Percentiles rank a stretch among this genome's conserved stretches.
These are phyloP conservation scores for Flagelloscypha sp. DNA, from an alignment of 768 basidiomycete genomes.

Conservation along the genomic window DNA sequence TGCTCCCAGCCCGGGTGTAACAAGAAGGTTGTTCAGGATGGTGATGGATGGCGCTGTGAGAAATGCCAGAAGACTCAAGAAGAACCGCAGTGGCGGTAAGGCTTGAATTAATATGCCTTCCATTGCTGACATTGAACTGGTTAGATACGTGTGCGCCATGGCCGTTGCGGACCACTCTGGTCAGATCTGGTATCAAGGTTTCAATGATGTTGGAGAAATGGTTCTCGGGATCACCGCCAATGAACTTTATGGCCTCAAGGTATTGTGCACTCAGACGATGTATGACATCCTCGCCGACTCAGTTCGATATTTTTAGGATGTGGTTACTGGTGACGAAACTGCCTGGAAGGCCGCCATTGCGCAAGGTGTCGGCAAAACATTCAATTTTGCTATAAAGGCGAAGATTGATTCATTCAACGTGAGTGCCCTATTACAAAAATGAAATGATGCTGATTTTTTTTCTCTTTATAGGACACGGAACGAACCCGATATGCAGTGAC, in stretches of 20 bases:
- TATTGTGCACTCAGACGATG: constrained; percentile 15
- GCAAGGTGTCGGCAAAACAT: constrained; percentile 59
- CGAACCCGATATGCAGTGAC: constrained; percentile 81
- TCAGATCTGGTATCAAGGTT: constrained; percentile 89
- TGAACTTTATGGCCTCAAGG: constrained; percentile 69
- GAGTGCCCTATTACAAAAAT: constrained; percentile 17
- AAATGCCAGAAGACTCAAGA: constrained; percentile 74
- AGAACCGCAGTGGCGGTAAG: constrained; percentile 75
- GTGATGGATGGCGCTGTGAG: constrained; percentile 84
- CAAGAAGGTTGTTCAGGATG: constrained; percentile 77
- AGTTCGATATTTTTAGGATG: constrained; percentile 1
- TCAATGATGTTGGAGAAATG: constrained; percentile 81
- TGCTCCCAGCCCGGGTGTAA: constrained; percentile 75
- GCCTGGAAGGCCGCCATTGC: constrained; percentile 53
- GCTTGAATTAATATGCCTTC: constrained; percentile 6
- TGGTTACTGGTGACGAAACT: constrained; percentile 34
- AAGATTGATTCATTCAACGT: constrained; percentile 84
- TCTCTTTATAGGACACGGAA: constrained; percentile 52
- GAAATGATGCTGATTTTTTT: background rate
- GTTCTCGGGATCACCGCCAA: constrained; percentile 76
- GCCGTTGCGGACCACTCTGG: constrained; percentile 86
- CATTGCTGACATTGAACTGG: constrained; percentile 5
- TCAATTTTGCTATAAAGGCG: constrained; percentile 79
- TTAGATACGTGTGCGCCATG: constrained; percentile 74
- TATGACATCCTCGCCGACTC: background rate